phyloP scores from a whole-genome alignment of 2,329 filamentous ascomycete species.

The Xylariaceae sp. region DNA sequence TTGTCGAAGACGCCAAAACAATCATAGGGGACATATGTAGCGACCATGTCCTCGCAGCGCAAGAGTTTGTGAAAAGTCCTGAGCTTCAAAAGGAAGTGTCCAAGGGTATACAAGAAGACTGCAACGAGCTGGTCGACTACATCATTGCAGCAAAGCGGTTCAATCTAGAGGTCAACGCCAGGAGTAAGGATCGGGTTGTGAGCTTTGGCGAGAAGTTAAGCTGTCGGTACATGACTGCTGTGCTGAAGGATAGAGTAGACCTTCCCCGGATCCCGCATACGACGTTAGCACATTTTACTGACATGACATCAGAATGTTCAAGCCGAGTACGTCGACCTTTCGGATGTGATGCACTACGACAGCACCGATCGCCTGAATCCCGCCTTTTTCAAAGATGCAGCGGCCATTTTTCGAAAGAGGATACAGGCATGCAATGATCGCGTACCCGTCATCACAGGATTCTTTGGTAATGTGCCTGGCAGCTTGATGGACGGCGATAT shows the following conservation, averaged over 20 bases:
- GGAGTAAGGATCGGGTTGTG: conserved; percentile 81
- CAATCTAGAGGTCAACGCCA: conserved; percentile 70
- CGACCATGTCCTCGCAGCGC: conserved; percentile 74
- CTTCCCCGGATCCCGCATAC: conserved; percentile 6
- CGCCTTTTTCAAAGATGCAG: conserved; percentile 65
- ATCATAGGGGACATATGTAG: conserved; percentile 77
- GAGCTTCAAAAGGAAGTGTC: conserved; percentile 56
- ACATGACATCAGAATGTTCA: conserved; percentile 57
- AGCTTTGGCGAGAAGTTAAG: conserved; percentile 95
- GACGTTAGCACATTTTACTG: too few species aligned
- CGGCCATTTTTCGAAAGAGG: conserved; percentile 57
- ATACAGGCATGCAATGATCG: conserved; percentile 61
- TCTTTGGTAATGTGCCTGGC: conserved; percentile 89
- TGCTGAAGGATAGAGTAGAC: conserved; percentile 68
- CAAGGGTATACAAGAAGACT: conserved; percentile 70
- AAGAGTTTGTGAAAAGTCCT: conserved; percentile 54
- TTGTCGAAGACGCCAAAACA: conserved; percentile 62
- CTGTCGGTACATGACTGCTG: conserved; percentile 82
- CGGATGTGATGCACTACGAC: conserved; percentile 71
- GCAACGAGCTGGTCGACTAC: conserved; percentile 73
- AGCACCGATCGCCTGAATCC: conserved; percentile 57
- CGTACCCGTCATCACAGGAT: conserved; percentile 82
- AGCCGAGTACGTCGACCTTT: conserved; percentile 85
- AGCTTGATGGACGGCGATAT: conserved; percentile 85
- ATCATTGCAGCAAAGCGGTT: conserved; percentile 60